Base-by-base conservation (phyloP, 257 asterid genomes). In the Cinchona pubescens region DNA sequence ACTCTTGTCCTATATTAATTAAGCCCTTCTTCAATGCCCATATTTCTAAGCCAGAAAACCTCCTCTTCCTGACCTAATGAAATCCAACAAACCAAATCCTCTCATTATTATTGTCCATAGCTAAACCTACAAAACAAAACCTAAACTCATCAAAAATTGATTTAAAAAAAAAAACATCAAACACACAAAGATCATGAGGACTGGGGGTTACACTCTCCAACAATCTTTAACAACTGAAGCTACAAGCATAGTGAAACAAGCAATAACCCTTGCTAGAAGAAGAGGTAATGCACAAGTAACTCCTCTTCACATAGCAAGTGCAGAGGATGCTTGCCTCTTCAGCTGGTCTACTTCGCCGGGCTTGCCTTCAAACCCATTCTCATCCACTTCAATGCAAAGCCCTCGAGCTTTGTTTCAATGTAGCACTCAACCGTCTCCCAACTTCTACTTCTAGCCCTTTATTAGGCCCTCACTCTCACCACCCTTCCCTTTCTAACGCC, bases 381-480 rank as follows among this genome's bases (percentile, higher is more conserved):
- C 98, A 94, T 67, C 98, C 98, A 0, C 92, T 94, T n/a, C 98
- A 94, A 70, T 90, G 91, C 85, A 94, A 90, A 67, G 98, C 97
- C 40, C 96, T 94, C 2, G 98, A 94, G 80, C 95, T 94, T 5
- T 94, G 98, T 83, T 94, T 94, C 90, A 94, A 94, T 27, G 97
- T 94, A 0, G 97, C 98, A 0, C 89, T 94, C 58, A 94, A 94
- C 69, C 90, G 98, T 25, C 93, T 94, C 66, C 97, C 98, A 9
- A 88, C 98, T 0, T 91, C 97, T 0, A 89, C 94, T 12, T 78
- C 97, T 1, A 76, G 74, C 81, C 91, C 95, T 15, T 82, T 92
- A 15, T 78, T 90, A 4, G 84, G 85, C 48, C 86, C 88, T n/a
- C 93, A 87, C n/a, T 75, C 87, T 0, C 95, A 85, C 71, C 82